Evolutionary conservation across 1,139 yeast genomes (phyloP).

Genomic region (Saccharomyces uvarum): DNA sequence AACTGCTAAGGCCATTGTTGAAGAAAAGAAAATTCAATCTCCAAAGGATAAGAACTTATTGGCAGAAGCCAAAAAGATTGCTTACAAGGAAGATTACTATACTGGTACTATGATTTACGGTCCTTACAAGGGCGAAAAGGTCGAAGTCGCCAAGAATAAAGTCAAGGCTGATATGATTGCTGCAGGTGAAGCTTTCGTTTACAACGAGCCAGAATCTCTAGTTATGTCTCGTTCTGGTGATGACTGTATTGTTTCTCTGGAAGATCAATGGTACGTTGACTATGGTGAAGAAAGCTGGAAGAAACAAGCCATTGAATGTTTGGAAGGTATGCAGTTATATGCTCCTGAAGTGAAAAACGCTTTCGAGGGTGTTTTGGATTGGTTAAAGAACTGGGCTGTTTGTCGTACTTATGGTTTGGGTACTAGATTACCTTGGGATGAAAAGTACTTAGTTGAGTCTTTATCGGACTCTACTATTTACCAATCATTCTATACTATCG

Average conservation of each 20-base stretch:
- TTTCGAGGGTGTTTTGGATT: slow-evolving; percentile 87
- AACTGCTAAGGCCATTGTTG: slow-evolving; percentile 79
- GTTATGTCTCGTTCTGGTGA: slow-evolving; percentile 96
- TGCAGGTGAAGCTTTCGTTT: slow-evolving; percentile 73
- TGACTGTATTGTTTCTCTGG: slow-evolving; percentile 90
- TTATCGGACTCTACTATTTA: slow-evolving; percentile 93
- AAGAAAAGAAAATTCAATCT: slow-evolving; percentile 83
- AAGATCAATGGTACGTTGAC: slow-evolving; percentile 98
- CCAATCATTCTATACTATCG: slow-evolving; percentile 91
- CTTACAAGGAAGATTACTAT: slow-evolving; percentile 95
- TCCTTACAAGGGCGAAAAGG: slow-evolving; percentile 78
- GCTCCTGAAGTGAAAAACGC: slow-evolving; percentile 83
- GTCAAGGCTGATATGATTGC: slow-evolving; percentile 76
- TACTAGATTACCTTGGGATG: slow-evolving; percentile 95
- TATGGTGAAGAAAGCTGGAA: slow-evolving; percentile 96
- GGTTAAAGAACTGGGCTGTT: slow-evolving; percentile 99
- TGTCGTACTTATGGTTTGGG: slow-evolving; percentile 96
- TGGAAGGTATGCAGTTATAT: slow-evolving; percentile 70
- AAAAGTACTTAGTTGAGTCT: slow-evolving; percentile 85
- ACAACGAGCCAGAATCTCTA: slow-evolving; percentile 87
- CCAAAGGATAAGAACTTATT: slow-evolving; percentile 86
- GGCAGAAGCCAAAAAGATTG: slow-evolving; percentile 87
- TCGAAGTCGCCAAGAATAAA: slow-evolving; percentile 83
- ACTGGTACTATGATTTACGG: slow-evolving; percentile 80
- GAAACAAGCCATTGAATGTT: slow-evolving; percentile 73